Base-by-base conservation (phyloP, 352 stramenopile genomes). In the Globisporangium canariense region DNA sequence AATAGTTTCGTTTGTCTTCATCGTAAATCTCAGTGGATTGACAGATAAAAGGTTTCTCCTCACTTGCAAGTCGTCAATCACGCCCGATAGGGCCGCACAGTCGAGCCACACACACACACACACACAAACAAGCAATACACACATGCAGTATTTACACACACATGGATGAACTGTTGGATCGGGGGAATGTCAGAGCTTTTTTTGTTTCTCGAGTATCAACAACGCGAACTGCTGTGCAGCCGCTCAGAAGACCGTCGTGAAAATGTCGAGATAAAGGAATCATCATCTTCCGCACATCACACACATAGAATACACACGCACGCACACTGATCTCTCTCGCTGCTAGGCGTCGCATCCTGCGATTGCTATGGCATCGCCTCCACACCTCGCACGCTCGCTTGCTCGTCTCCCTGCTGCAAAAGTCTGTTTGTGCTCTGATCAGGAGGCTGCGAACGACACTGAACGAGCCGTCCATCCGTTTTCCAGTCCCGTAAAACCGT, bases 161-260 rank as follows among this genome's bases (percentile, higher is more conserved):
- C 40, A 62, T 49, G 64, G 6, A 16, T 53, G 9, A n/a, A 58
- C 38, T 67, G 16, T 36, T 72, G 50, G 62, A 67, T 67, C 49
- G 52, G 67, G 74, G 75, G 79, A 83, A 75, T 89, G 72, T 91
- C 83, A 91, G 83, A 90, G 68, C 83, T 85, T 78, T 67, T 88
- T 86, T 85, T 81, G 75, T 81, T 89, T 90, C 83, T 91, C 83
- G 82, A 92, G 76, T 94, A 67, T 93, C 85, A 90, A 75, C 86
- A 94, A 68, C 64, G 83, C 75, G 49, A 71, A 62, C 67, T 50
- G 67, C 61, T 69, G 40, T 53, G 58, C 75, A 61, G 57, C 49
- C 56, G 70, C 83, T 94, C 83, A 94, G 86, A 92, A 89, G 86
- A 94, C 86, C 86, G 86, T 94, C 86, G 83, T 94, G 86, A 94